Conservation (phyloP, 192 early-diverging fungal species). For the Globomyces pollinis-pini region DNA sequence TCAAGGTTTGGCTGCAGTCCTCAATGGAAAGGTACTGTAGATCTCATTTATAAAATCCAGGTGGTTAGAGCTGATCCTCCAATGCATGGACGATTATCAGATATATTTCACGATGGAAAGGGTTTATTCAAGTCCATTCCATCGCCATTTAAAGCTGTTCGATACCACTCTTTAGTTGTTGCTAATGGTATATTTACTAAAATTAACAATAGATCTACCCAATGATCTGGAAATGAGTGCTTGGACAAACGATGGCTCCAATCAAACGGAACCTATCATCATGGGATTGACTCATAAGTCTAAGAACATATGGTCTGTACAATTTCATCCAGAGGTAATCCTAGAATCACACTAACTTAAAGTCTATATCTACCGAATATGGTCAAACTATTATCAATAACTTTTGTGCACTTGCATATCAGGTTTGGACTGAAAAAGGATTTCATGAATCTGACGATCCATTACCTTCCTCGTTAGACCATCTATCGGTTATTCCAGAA, state of each 20-base stretch:
- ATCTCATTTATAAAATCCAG: constrained; percentile 11
- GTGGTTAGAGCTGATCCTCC: constrained; percentile 60
- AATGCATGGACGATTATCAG: constrained; percentile 76
- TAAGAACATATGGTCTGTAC: constrained; percentile 77
- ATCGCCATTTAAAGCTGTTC: constrained; percentile 62
- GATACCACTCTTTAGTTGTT: constrained; percentile 86
- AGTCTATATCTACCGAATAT: constrained; percentile 78
- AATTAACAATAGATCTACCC: constrained; percentile 54
- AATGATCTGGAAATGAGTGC: constrained; percentile 52
- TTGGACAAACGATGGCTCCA: constrained; percentile 39
- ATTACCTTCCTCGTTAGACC: neutral
- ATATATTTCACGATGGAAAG: constrained; percentile 26
- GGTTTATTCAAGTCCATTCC: constrained; percentile 56
- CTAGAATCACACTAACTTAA: too few species aligned
- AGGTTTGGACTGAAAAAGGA: constrained; percentile 13
- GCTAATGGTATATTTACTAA: constrained; percentile 28
- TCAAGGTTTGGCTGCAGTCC: constrained; percentile 71
- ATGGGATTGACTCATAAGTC: constrained; percentile 72
- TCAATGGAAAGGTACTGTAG: constrained; percentile 50
- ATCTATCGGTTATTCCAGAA: neutral
- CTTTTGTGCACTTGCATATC: constrained; percentile 49
- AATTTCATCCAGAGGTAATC: constrained; percentile 99
- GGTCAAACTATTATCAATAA: constrained; percentile 66
- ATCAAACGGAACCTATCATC: constrained; percentile 31
- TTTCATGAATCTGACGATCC: neutral